Percentiles rank a stretch among this genome's conserved stretches.
Conservation (phyloP, 2,329 filamentous ascomycete genomes). For the Pseudogymnoascus sp. region DNA sequence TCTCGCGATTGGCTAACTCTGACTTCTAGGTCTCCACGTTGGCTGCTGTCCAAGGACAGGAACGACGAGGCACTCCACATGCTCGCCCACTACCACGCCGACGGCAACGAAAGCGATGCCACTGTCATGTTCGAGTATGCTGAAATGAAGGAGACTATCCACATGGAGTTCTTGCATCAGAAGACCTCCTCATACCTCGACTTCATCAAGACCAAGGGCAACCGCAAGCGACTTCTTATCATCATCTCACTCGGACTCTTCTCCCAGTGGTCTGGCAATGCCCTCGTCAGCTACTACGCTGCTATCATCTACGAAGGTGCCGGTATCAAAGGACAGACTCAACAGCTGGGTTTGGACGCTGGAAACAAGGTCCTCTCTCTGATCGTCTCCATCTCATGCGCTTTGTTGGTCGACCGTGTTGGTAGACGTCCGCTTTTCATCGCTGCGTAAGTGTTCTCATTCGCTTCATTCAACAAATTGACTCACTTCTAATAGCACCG, state of each 20-base stretch:
- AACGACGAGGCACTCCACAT: constrained; percentile 44
- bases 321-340: constrained; percentile 40
- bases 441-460: constrained; percentile 4
- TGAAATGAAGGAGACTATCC: constrained; percentile 25
- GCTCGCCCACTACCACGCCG: constrained; percentile 47
- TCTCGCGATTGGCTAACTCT: constrained; percentile 25
- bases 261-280: constrained; percentile 61
- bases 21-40: constrained; percentile 52
- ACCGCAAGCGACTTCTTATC: constrained; percentile 55
- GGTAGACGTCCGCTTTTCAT: constrained; percentile 49
- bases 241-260: constrained; percentile 56
- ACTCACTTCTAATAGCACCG: constrained; percentile 25
- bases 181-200: constrained; percentile 47
- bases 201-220: constrained; percentile 43
- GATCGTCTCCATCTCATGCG: constrained; percentile 43
- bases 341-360: constrained; percentile 13
- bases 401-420: constrained; percentile 43
- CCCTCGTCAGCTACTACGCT: constrained; percentile 60
- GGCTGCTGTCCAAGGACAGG: constrained; percentile 48
- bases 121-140: constrained; percentile 40
- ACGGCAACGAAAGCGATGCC: constrained; percentile 37
- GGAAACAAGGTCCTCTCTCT: not conserved
- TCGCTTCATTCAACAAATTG: not conserved
- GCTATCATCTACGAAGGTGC: constrained; percentile 53
- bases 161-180: constrained; percentile 31